Evolutionary conservation across 768 basidiomycete genomes (phyloP), one percentile per base, ranked within the genome.

Genomic region (Pulveroboletus ravenelii): DNA sequence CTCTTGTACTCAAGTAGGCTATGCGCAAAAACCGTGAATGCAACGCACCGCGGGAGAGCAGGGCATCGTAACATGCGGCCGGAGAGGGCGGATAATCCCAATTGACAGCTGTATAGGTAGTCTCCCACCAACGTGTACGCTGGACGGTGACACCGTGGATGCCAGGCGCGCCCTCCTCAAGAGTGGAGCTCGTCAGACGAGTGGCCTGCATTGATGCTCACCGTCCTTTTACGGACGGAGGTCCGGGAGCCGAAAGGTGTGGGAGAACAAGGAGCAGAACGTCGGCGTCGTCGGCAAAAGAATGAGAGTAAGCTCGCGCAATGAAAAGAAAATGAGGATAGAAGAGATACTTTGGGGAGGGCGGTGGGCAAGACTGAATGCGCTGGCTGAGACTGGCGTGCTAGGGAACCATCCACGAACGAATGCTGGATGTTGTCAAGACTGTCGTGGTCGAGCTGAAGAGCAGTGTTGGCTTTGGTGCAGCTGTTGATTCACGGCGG

Each of bases 1-100:
- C 52, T 45, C 50, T 48, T 20, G 50, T 45, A 45, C 52, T 57
- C 55, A 14, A 56, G 50, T 55, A 43, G 23, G 63, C 62, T 50
- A 63, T 62, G 12, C 62, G 55, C 30, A 65, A 42, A 43, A 65
- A 62, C 45, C 64, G 36, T 38, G 64, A 65, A 51, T 51, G 62
- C 10, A 60, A 64, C 27, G 64, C 64, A 35, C 65, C 65, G 34
- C 58, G 54, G 4, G 55, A 50, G 45, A 63, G 55, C 1, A 60
- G 63, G 34, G 55, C 63, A 20, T 65, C 32, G 30, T 57, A n/a
- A n/a, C 47, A 41, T 1, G 50, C 52, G 2, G 55, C 32, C 15
- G 44, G 53, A 4, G 62, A 56, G 3, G 56, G 38, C 1, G 62
- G 61, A 23, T 57, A 63, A 42, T 59, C 54, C 63, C 61, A 67